Percentiles rank a stretch among this genome's conserved stretches.
Conservation (phyloP, 352 stramenopile genomes). For the Plasmopara halstedii region DNA sequence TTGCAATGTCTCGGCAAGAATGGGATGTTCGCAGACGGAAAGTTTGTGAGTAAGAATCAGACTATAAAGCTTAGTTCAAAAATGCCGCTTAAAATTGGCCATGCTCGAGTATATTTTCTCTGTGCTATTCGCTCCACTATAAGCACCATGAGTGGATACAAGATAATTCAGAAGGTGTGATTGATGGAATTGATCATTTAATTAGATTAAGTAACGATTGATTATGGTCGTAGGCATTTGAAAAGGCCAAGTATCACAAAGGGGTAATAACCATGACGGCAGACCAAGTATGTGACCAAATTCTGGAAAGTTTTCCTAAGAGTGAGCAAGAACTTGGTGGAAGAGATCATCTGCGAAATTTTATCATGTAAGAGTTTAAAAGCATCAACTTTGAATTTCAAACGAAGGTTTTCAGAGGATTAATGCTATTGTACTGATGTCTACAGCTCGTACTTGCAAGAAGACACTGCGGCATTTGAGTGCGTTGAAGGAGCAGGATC, state of each 20-base stretch:
- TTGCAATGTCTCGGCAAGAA: conserved; percentile 78
- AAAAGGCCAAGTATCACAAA: conserved; percentile 71
- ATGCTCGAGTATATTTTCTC: conserved; percentile 70
- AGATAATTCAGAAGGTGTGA: conserved; percentile 66
- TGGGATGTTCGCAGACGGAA: conserved; percentile 61
- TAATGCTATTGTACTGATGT: background rate
- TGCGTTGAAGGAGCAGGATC: conserved; percentile 8
- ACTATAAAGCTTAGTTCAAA: conserved; percentile 58
- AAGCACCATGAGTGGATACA: conserved; percentile 77
- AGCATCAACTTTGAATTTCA: background rate
- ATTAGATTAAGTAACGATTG: conserved; percentile 1
- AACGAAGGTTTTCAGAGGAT: background rate
- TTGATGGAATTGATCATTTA: background rate
- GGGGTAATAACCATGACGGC: conserved; percentile 37
- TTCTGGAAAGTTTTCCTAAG: conserved; percentile 65
- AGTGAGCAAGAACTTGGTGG: conserved; percentile 72
- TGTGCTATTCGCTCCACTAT: conserved; percentile 59
- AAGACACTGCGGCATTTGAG: conserved; percentile 31
- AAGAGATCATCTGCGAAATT: conserved; percentile 49
- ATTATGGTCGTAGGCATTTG: conserved; percentile 41
- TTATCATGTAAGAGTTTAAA: conserved; percentile 48
- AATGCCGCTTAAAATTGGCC: conserved; percentile 75
- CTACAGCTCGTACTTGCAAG: conserved; percentile 28
- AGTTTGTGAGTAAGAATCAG: conserved; percentile 64
- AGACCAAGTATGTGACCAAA: conserved; percentile 59